phyloP scores from a whole-genome alignment of 2,329 filamentous ascomycete species.

The Sarocladium strictum region DNA sequence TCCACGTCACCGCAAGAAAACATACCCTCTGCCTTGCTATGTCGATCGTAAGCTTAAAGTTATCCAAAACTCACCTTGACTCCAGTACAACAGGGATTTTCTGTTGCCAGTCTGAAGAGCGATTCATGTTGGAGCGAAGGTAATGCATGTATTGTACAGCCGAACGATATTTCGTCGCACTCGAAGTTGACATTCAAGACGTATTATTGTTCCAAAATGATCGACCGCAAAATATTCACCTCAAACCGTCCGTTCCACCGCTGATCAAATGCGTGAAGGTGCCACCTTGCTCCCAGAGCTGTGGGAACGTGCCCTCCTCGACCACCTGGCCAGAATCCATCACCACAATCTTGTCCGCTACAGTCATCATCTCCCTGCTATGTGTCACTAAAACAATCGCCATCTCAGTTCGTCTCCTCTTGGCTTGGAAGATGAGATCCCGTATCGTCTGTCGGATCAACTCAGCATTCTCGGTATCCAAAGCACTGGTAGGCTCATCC shows the following conservation, averaged over 20 bases:
- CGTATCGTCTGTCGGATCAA: constrained; percentile 58
- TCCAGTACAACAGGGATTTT: too few species aligned
- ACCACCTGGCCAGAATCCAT: constrained; percentile 57
- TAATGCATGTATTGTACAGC: too few species aligned
- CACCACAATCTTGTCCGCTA: constrained; percentile 68
- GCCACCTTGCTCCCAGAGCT: constrained; percentile 42
- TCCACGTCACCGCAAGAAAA: too few species aligned
- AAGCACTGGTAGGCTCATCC: constrained; percentile 79
- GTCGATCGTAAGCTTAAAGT: too few species aligned
- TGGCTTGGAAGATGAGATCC: constrained; percentile 30
- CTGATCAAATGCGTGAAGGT: constrained; percentile 44
- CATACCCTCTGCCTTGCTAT: too few species aligned
- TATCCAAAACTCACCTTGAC: too few species aligned
- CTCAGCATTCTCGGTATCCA: constrained; percentile 65
- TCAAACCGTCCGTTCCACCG: constrained; percentile 14
- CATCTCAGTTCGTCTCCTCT: constrained; percentile 32
- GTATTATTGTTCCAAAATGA: too few species aligned
- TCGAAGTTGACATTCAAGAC: too few species aligned
- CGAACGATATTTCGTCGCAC: too few species aligned
- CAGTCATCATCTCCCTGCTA: constrained; percentile 76
- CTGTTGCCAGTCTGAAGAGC: too few species aligned
- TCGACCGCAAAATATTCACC: too few species aligned
- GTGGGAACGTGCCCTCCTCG: constrained; percentile 60
- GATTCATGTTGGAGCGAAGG: too few species aligned
- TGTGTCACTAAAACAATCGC: constrained; percentile 82